Base-by-base conservation (phyloP, 108 stramenopile species). In the Asterionellopsis glacialis region DNA sequence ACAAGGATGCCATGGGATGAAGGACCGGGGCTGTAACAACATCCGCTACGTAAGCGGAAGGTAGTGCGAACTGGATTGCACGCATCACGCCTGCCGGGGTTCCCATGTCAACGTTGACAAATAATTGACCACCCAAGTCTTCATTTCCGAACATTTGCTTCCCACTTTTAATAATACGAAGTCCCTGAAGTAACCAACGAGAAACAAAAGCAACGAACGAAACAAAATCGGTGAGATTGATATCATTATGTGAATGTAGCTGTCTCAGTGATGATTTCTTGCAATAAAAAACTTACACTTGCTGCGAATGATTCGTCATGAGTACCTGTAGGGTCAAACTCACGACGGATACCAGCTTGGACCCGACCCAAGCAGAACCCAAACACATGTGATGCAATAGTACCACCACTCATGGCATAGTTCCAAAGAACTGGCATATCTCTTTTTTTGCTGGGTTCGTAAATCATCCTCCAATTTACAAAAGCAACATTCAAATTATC, bases 21-120 rank as follows among this genome's bases (percentile, higher is more conserved):
- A 48, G 47, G 16, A 48, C 19, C 4, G 47, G 47, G 21, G 47
- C 9, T 16, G 16, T 7, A 21, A 70, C 69, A 33, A 75, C 57
- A 48, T 70, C 69, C 14, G 69, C 64, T 45, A 66, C 41, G 14
- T 53, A 50, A 26, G 27, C 57, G 18, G 63, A 64, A 22, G 68
- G 47, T 48, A 75, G 33, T 25, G 45, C 55, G 12, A 68, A 60
- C 41, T 67, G 42, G 10, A 51, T 57, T 28, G 74, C 74, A 26
- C 69, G 61, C 40, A 41, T 14, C 0, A 75, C 65, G 41, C 74
- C 74, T 33, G 68, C 57, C 10, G 64, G 39, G 19, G 45, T 59
- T 45, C 65, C 65, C 38, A 71, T 42, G 24, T 75, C 74, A 9
- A 75, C 74, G 51, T 75, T 75, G 18, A 66, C 74, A 43, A 61